phyloP scores from a whole-genome alignment of 139 green algal genomes.

The Diplosphaera chodatii region DNA sequence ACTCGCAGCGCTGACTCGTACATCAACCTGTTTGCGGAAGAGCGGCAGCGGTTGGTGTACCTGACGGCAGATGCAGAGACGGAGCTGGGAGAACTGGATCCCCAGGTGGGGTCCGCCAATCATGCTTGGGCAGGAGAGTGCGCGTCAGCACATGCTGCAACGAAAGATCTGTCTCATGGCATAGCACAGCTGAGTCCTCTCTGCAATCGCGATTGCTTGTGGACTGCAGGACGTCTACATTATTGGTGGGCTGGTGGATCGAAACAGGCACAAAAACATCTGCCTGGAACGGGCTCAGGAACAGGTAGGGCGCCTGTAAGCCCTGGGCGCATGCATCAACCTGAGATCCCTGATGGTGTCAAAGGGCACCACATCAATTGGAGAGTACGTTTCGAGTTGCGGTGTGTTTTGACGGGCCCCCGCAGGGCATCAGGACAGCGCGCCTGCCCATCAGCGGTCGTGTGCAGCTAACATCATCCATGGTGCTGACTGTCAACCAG shows the following conservation, averaged over 20 bases:
- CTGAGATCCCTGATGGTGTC: too few relatives aligned
- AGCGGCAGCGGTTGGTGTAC: slow-evolving; percentile 63
- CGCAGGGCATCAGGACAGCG: slow-evolving; percentile 63
- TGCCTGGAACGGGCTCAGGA: slow-evolving; percentile 41
- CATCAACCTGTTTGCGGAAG: slow-evolving; percentile 31
- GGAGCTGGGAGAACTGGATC: slow-evolving; percentile 63
- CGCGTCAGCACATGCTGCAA: too few relatives aligned
- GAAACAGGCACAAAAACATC: slow-evolving; percentile 68
- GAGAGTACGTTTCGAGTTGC: too few relatives aligned
- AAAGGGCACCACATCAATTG: too few relatives aligned
- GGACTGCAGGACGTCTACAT: slow-evolving; percentile 62
- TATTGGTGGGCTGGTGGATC: slow-evolving; percentile 82
- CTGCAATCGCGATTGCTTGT: too few relatives aligned
- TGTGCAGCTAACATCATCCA: slow-evolving; percentile 47
- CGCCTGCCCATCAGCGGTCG: slow-evolving; percentile 69
- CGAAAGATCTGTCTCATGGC: too few relatives aligned
- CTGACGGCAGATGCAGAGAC: slow-evolving; percentile 69
- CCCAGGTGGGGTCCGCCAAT: background rate
- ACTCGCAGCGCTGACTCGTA: slow-evolving; percentile 32
- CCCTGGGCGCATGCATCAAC: too few relatives aligned
- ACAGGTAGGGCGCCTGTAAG: slow-evolving; percentile 28
- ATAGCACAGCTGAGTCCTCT: too few relatives aligned
- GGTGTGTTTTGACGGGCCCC: background rate
- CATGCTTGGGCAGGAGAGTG: too few relatives aligned
- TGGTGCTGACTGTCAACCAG: slow-evolving; percentile 81